Base-by-base conservation (phyloP, 345 rosid genomes). In the Populus tremula region DNA sequence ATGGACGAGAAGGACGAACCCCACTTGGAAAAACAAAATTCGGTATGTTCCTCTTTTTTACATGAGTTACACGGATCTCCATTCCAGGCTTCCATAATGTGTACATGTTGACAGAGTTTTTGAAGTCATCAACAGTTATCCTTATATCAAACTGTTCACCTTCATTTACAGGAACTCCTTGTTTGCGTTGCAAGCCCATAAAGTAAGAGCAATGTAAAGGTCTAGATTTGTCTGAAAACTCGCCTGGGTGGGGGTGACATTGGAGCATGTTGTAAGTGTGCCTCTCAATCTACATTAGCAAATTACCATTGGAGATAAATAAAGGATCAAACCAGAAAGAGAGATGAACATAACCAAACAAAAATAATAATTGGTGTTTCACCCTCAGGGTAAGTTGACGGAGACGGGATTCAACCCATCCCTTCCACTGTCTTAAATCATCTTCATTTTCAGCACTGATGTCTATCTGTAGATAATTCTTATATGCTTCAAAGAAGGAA, bases 341-440 rank as follows among this genome's bases (percentile, higher is more conserved):
- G 18, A 56, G 11, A 74, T 43, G 53, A 23, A 43, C 21, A 11
- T 12, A 49, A 12, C 20, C 23, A 17, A 45, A 49, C 31, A 80
- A 20, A 41, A 29, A 41, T 3, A 33, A 3, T 33, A 33, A 18
- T 17, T 20, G 67, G 18, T 14, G 35, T 38, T 73, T 80, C 70
- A 93, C 98, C 99, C 88, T 93, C 88, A 93, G 83, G 63, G 93
- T 96, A 70, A 96, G 99, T 77, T 89, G 94, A 70, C 98, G 94
- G 64, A 96, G 94, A 59, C 98, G 98, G 72, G 99, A 96, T 88
- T 93, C 94, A 78, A 96, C 99, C 99, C 99, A 93, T 18, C 99
- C 99, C 90, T 96, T 91, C 98, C 99, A 96, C 38, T 89, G 88
- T 73, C 97, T 90, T 74, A 93, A 84, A 81, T 93, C 96, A 83